A percentile compares a stretch with the other conserved stretches of the same genome.
Evolutionary conservation across 2,329 filamentous ascomycete species (phyloP).

Genomic region (Eurotiales sp.): DNA sequence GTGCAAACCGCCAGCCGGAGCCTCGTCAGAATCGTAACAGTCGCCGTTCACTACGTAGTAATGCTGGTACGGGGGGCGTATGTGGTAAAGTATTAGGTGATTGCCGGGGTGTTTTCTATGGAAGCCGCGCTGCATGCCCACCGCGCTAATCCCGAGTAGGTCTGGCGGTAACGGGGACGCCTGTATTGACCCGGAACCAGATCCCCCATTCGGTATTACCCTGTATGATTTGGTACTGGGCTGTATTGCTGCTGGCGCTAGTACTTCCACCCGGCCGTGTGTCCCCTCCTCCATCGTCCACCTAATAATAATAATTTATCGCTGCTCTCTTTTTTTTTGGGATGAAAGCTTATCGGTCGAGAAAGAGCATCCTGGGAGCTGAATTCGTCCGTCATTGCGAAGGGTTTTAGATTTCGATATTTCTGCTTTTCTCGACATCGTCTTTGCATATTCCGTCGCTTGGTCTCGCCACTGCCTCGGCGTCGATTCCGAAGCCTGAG

Average conservation of each 20-base stretch:
- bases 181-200: conserved; percentile 10
- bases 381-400: not conserved
- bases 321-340: conserved; percentile 10
- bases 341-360: not conserved
- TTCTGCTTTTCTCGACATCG: conserved; percentile 2
- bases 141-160: not conserved
- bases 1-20: not conserved
- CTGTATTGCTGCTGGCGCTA: no score
- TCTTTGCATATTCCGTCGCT: not conserved
- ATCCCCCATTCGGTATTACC: conserved; percentile 16
- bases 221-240: no score
- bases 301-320: conserved; percentile 2
- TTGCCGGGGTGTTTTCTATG: not conserved
- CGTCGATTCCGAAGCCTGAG: conserved; percentile 2
- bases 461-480: conserved; percentile 7
- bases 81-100: not conserved
- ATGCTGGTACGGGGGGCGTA: not conserved
- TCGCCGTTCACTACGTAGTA: no score
- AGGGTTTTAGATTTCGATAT: conserved; percentile 2
- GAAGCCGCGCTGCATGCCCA: not conserved
- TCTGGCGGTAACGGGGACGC: not conserved
- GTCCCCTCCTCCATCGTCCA: conserved; percentile 10
- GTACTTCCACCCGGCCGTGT: conserved; percentile 9
- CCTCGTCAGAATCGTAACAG: not conserved
- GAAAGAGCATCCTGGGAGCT: not conserved